Percentiles rank a stretch among this genome's conserved stretches.
Evolutionary conservation across 495 filamentous ascomycete genomes (phyloP).

Genomic region (Ascobolus immersus): DNA sequence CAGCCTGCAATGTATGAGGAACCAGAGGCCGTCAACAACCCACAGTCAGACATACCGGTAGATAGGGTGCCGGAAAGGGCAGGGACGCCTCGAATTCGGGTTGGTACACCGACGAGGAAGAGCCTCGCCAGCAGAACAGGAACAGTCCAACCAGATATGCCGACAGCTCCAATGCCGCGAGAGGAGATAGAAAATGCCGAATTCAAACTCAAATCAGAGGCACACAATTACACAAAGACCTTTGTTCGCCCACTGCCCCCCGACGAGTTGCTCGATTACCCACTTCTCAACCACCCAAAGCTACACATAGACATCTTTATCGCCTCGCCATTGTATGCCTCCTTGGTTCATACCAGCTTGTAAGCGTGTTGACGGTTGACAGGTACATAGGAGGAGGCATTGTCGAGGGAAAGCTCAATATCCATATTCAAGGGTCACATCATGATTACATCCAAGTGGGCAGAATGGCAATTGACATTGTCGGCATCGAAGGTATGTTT

Average conservation of each 20-base stretch:
- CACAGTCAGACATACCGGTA: too few relatives aligned
- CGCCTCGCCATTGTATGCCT: slow-evolving; percentile 16
- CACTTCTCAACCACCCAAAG: slow-evolving; percentile 15
- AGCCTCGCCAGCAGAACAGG: too few relatives aligned
- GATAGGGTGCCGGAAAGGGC: too few relatives aligned
- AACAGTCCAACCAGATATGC: too few relatives aligned
- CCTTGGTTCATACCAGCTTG: background rate
- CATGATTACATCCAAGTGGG: slow-evolving; percentile 17
- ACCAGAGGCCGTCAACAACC: too few relatives aligned
- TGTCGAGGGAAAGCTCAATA: slow-evolving; percentile 19
- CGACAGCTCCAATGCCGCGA: too few relatives aligned
- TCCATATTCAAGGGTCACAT: slow-evolving; percentile 17
- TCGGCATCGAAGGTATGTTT: slow-evolving; percentile 27
- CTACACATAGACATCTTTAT: slow-evolving; percentile 17
- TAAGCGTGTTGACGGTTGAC: background rate
- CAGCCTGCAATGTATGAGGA: too few relatives aligned
- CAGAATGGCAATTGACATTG: slow-evolving; percentile 23
- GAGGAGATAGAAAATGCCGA: too few relatives aligned
- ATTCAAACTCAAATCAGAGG: too few relatives aligned
- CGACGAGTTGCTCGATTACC: slow-evolving; percentile 18
- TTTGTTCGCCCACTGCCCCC: slow-evolving; percentile 19
- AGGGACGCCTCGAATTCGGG: too few relatives aligned
- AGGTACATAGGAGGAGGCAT: slow-evolving; percentile 19
- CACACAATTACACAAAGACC: too few relatives aligned
- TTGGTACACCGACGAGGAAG: too few relatives aligned